Evolutionary conservation across 2,329 filamentous ascomycete genomes (phyloP).

Genomic region (Whalleya microplaca): DNA sequence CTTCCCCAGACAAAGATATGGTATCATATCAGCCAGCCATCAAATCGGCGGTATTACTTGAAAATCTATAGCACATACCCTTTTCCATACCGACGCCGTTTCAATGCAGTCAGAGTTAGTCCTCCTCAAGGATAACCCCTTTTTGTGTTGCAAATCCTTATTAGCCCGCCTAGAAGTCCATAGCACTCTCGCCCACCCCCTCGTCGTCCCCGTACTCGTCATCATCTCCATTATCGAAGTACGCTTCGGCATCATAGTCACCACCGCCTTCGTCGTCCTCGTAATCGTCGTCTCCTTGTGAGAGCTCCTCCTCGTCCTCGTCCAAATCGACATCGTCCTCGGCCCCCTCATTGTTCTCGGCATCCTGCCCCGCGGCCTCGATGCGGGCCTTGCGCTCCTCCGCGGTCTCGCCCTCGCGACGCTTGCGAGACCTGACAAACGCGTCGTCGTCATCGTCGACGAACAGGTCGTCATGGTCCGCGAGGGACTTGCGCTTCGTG

Average conservation of each 20-base stretch:
- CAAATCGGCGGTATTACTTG: background rate
- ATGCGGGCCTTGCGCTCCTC: slow-evolving; percentile 40
- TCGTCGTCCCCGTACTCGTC: slow-evolving; percentile 56
- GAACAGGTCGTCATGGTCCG: slow-evolving; percentile 45
- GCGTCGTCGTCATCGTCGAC: slow-evolving; percentile 13
- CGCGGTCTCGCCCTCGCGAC: slow-evolving; percentile 36
- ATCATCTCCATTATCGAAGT: slow-evolving; percentile 62
- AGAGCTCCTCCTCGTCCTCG: slow-evolving; percentile 48
- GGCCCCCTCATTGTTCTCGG: slow-evolving; percentile 37
- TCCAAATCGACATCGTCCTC: slow-evolving; percentile 42
- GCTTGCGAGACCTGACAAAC: slow-evolving; percentile 5
- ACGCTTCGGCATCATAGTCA: slow-evolving; percentile 64
- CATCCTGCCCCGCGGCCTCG: slow-evolving; percentile 34
- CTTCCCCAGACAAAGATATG: background rate
- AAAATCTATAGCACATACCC: background rate
- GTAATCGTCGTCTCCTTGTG: slow-evolving; percentile 53
- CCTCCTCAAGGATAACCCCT: background rate
- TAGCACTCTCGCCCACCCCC: slow-evolving; percentile 46
- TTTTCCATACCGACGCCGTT: slow-evolving; percentile 5
- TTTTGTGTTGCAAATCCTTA: background rate
- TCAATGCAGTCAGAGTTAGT: slow-evolving; percentile 3
- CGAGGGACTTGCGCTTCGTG: slow-evolving; percentile 50
- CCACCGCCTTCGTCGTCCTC: slow-evolving; percentile 61
- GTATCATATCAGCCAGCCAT: background rate
- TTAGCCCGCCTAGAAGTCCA: slow-evolving; percentile 23